Base-by-base conservation (phyloP, 352 stramenopile genomes). In the Phytophthora pistaciae region DNA sequence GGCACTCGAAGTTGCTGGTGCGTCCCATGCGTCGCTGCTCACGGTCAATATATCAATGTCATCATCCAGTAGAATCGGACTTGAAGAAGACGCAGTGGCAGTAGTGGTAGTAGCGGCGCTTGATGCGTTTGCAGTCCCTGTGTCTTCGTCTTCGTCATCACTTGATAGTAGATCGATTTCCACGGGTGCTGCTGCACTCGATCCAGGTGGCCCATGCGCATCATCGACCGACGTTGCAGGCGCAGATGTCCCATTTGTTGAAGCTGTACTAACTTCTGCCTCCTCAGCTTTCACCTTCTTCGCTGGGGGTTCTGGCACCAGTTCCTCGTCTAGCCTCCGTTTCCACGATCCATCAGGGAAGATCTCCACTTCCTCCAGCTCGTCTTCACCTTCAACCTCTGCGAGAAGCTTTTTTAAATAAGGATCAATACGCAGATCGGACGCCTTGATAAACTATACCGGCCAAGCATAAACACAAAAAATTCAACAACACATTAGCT, bases 301-400 rank as follows among this genome's bases (percentile, higher is more conserved):
- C 8, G 57, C 58, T 60, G 79, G 67, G 31, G 80, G 85, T 5
- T 76, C 57, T 9, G 68, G 33, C 11, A 80, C 44, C 0, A 65
- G 42, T 14, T 94, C 89, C 21, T 92, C 87, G 18, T 77, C 75
- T 61, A 85, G 64, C 38, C 84, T 80, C 60, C 79, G 80, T 67
- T 88, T 87, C 88, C 88, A 98, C 63, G 83, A 90, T 54, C 87
- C 90, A 66, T 98, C 91, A 3, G 84, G 86, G 13, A 88, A 84
- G 59, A 98, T 97, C 70, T 98, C 90, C 20, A 99, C 91, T 78
- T 96, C 91, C 68, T 98, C 91, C 44, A 96, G 74, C 36, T 91
- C 85, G n/a, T 95, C 83, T 23, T 94, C 79, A 53, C 88, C 81
- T 61, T 91, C 72, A 20, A 97, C 90, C 48, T 96, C 84, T 18